Conservation (phyloP, 2,329 filamentous ascomycete genomes). For the Ilyonectria sp. region DNA sequence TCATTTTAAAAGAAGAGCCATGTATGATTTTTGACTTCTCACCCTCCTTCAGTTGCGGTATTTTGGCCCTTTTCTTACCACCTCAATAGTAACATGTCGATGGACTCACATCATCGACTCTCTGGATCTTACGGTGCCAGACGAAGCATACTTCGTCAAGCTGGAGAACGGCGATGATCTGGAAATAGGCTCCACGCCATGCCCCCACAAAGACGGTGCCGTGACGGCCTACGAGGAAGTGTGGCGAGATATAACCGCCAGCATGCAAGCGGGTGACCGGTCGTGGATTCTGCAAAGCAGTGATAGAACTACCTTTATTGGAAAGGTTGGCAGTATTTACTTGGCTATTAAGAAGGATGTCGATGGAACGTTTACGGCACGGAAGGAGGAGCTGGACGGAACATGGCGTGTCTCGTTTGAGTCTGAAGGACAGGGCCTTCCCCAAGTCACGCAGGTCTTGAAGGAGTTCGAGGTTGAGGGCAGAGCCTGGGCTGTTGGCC, state of each 20-base stretch:
- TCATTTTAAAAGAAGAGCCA: constrained; percentile 32
- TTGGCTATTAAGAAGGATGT: constrained; percentile 30
- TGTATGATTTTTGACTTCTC: constrained; percentile 14
- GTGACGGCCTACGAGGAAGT: constrained; percentile 39
- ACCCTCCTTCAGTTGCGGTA: background rate
- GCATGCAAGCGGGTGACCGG: background rate
- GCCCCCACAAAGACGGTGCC: constrained; percentile 25
- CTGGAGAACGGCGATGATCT: constrained; percentile 41
- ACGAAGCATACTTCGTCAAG: constrained; percentile 40
- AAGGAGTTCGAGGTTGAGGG: constrained; percentile 2
- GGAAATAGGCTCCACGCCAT: constrained; percentile 32
- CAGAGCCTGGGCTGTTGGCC: background rate
- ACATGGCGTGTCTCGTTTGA: constrained; percentile 12
- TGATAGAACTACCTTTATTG: constrained; percentile 37
- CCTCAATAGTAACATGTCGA: constrained; percentile 36
- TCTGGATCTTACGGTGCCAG: constrained; percentile 29
- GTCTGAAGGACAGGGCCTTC: background rate
- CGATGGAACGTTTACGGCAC: constrained; percentile 8
- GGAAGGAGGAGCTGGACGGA: background rate
- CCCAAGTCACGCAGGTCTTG: background rate
- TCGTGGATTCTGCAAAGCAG: constrained; percentile 42
- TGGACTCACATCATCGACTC: constrained; percentile 46
- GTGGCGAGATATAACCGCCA: constrained; percentile 39
- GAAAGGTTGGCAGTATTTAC: constrained; percentile 35
- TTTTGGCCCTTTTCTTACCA: background rate